Conservation (phyloP, 371 early-diverging fungal species). For the Apophysomyces trapeziformis region DNA sequence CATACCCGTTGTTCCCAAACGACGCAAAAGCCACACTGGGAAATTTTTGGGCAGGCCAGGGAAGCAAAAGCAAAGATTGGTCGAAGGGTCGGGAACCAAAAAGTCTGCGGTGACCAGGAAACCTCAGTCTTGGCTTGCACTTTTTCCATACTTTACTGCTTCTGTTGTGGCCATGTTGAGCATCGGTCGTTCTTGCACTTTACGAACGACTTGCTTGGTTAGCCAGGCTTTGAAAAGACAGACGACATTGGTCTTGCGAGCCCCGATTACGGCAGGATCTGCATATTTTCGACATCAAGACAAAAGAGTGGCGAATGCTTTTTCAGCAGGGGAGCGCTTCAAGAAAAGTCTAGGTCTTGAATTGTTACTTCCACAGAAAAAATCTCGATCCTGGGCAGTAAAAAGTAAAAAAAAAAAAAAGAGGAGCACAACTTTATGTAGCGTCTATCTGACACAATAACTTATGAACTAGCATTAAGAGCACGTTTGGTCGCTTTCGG, state of each 20-base stretch:
- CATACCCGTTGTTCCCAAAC: too few species aligned
- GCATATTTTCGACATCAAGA: background rate
- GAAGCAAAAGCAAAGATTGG: background rate
- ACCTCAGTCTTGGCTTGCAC: too few species aligned
- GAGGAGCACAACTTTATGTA: background rate
- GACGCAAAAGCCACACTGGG: background rate
- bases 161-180: background rate
- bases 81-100: too few species aligned
- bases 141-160: background rate
- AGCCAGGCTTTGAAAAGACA: background rate
- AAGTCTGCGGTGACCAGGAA: too few species aligned
- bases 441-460: background rate
- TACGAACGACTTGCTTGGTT: background rate
- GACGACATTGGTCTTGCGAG: background rate
- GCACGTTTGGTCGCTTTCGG: constrained; percentile 13
- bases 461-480: background rate
- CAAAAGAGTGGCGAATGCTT: background rate
- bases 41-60: background rate
- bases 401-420: background rate
- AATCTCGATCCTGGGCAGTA: background rate
- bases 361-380: background rate
- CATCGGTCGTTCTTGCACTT: background rate
- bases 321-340: background rate
- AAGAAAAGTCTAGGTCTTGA: background rate
- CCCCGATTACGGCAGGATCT: constrained; percentile 6